phyloP scores from a whole-genome alignment of 495 filamentous ascomycete species.

The Trichoderma orchidacearum region DNA sequence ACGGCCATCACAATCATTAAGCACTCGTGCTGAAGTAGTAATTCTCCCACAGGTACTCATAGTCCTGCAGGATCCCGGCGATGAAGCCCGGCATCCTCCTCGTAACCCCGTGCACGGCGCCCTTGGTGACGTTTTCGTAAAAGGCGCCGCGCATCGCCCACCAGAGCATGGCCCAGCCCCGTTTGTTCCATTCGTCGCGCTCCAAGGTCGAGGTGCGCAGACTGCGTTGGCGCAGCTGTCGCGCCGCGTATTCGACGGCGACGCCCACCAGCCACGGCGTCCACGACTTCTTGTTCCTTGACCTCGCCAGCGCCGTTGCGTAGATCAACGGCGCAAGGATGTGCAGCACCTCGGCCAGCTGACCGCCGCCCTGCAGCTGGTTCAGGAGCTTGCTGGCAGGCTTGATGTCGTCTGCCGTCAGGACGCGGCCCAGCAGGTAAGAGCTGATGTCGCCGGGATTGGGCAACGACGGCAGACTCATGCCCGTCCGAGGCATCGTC shows the following conservation, averaged over 20 bases:
- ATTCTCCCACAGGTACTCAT: slow-evolving; percentile 94
- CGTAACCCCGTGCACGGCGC: slow-evolving; percentile 54
- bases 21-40: slow-evolving; percentile 67
- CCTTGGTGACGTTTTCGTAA: slow-evolving; percentile 88
- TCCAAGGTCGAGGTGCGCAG: slow-evolving; percentile 71
- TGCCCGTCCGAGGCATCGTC: slow-evolving; percentile 90
- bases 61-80: slow-evolving; percentile 77
- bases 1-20: slow-evolving; percentile 7
- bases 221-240: slow-evolving; percentile 66
- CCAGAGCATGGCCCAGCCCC: slow-evolving; percentile 86
- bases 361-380: slow-evolving; percentile 52
- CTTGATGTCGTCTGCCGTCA: slow-evolving; percentile 94
- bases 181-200: slow-evolving; percentile 69
- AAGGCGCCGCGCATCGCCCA: slow-evolving; percentile 93
- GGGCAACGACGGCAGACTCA: slow-evolving; percentile 70
- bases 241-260: slow-evolving; percentile 72
- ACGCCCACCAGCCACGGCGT: slow-evolving; percentile 83
- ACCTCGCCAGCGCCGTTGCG: slow-evolving; percentile 67
- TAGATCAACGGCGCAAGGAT: slow-evolving; percentile 84
- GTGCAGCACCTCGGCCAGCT: slow-evolving; percentile 76
- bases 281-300: slow-evolving; percentile 56
- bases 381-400: slow-evolving; percentile 72
- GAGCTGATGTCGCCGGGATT: slow-evolving; percentile 63
- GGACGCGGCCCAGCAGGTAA: slow-evolving; percentile 80
- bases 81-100: slow-evolving; percentile 65